Conservation (phyloP, 495 filamentous ascomycete species). For the Alectoria sarmentosa region DNA sequence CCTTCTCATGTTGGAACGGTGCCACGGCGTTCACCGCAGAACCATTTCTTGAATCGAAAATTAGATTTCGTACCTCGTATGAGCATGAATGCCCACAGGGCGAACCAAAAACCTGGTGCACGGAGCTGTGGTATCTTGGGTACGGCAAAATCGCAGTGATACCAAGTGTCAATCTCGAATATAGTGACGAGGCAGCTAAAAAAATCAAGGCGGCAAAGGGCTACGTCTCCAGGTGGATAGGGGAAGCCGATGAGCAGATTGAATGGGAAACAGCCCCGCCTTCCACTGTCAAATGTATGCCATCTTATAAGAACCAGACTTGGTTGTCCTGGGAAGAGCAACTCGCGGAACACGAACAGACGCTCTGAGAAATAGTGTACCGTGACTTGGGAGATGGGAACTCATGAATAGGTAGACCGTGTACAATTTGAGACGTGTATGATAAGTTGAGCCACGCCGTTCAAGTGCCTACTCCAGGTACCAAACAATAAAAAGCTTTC, state of each 20-base stretch:
- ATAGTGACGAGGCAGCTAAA: constrained; percentile 32
- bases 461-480: background rate
- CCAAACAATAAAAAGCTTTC: too few species aligned
- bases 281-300: constrained; percentile 28
- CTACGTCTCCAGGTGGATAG: constrained; percentile 26
- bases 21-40: constrained; percentile 34
- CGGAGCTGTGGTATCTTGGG: constrained; percentile 16
- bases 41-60: constrained; percentile 30
- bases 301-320: constrained; percentile 22
- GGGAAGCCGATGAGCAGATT: constrained; percentile 21
- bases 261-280: constrained; percentile 28
- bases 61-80: constrained; percentile 32
- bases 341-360: background rate
- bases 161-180: constrained; percentile 40
- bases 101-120: constrained; percentile 15
- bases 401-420: background rate
- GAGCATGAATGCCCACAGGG: constrained; percentile 16
- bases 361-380: background rate
- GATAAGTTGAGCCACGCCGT: background rate
- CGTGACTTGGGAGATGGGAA: background rate
- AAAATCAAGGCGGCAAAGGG: constrained; percentile 39
- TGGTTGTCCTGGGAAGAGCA: constrained; percentile 21
- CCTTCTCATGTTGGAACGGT: constrained; percentile 50
- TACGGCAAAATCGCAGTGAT: constrained; percentile 20
- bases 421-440: background rate